Evolutionary conservation across 2,329 filamentous ascomycete species (phyloP), one percentile per base, ranked within the genome.

Genomic region (Aspergillus sp.): DNA sequence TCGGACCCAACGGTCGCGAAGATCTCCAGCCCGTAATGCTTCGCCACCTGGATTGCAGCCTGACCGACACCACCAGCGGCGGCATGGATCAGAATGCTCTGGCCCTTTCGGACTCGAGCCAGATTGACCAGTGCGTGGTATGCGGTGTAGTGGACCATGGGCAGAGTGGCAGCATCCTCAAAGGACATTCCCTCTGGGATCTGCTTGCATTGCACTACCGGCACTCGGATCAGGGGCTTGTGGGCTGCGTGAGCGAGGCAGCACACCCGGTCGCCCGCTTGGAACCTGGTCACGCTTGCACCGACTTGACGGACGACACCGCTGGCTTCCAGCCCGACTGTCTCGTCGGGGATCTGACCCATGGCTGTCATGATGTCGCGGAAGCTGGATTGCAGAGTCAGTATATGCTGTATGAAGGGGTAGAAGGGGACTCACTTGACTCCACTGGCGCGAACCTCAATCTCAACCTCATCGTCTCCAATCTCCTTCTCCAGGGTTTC

Each of bases 11-110:
- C 70, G 1, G 71, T 74, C 7, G 64, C 68, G 23, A 71, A 72
- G 13, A 72, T 64, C 22, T 68, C 66, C 2, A 69, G 69, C 4
- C 65, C 67, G 7, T 68, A 60, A 25, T 62, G 61, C 53, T 71
- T 68, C 0, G 70, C 71, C 1, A 73, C 30, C 59, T 69, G 66
- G 43, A 74, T 72, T 0, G 69, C 70, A 4, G 67, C 65, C 54
- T 74, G 71, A 11, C 71, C 71, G 7, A 72, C 67, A 61, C 68
- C 71, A 52, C 71, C 71, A 4, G 71, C 69, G 28, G 65, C 70
- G 7, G 71, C 69, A n/a, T 74, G 71, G 13, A 74, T 71, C 3
- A 74, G 62, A 31, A 73, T 47, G 3, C 52, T 60, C 54, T 74
- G 69, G 8, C 63, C 67, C 4, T 56, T 13, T 28, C 64, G 60